phyloP scores from a whole-genome alignment of 78 protist species.

The Anaeramoeba flamelloides region DNA sequence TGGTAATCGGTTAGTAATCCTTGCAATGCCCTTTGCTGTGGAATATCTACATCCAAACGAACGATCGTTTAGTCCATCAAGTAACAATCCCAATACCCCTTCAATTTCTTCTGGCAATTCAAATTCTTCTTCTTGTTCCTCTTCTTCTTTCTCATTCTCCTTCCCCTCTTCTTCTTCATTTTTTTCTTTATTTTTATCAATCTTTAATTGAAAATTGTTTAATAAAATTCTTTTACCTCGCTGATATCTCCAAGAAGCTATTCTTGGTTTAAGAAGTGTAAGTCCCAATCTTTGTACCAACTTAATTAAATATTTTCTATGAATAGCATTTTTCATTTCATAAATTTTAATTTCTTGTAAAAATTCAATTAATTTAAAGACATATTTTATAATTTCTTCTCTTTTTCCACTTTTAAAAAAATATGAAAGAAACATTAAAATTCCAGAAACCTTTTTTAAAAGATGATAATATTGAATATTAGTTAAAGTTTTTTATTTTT shows the following conservation, averaged over 20 bases:
- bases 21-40: conserved; percentile 77
- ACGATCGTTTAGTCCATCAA: conserved; percentile 10
- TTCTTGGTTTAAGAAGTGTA: conserved; percentile 37
- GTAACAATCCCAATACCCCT: neutral
- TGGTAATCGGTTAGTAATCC: conserved; percentile 55
- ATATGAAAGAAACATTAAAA: neutral
- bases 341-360: neutral
- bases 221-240: conserved; percentile 22
- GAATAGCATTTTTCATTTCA: neutral
- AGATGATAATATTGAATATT: neutral
- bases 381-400: neutral
- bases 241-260: conserved; percentile 66
- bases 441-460: neutral
- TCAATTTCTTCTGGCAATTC: conserved; percentile 14
- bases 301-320: conserved; percentile 33
- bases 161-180: neutral
- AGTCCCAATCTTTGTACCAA: conserved; percentile 64
- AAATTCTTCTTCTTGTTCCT: conserved; percentile 21
- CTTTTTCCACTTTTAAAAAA: neutral
- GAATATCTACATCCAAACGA: conserved; percentile 29
- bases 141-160: neutral
- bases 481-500: too few species aligned
- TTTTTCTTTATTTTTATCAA: neutral
- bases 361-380: neutral
- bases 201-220: neutral